Conservation (phyloP, 2,329 filamentous ascomycete genomes). For the Myotisia sp. region DNA sequence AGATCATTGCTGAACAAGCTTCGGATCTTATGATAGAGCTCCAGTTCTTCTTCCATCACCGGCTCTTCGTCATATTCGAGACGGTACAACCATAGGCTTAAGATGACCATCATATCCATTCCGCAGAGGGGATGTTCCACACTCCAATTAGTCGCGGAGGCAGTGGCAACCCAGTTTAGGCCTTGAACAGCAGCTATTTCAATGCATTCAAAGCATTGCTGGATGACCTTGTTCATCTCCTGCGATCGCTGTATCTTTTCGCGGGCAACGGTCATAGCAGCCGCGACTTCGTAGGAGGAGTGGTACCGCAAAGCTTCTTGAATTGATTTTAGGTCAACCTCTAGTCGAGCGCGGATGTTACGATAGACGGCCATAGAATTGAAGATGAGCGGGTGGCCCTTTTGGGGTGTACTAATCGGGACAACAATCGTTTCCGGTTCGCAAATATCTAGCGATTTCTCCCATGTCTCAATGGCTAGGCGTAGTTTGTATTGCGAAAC, state of each 20-base stretch:
- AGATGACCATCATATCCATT: slow-evolving; percentile 92
- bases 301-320: slow-evolving; percentile 95
- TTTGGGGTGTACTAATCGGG: slow-evolving; percentile 83
- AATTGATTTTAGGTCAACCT: slow-evolving; percentile 89
- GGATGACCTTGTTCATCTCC: slow-evolving; percentile 97
- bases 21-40: slow-evolving; percentile 54
- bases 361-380: slow-evolving; percentile 96
- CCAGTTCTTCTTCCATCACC: slow-evolving; percentile 29
- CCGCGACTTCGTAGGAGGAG: slow-evolving; percentile 90
- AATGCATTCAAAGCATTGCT: slow-evolving; percentile 95
- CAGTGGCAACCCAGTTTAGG: slow-evolving; percentile 94
- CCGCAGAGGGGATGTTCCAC: slow-evolving; percentile 94
- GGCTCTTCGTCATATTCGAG: slow-evolving; percentile 96
- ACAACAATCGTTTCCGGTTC: slow-evolving; percentile 82
- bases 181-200: slow-evolving; percentile 89
- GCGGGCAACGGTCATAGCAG: slow-evolving; percentile 86
- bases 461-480: slow-evolving; percentile 94
- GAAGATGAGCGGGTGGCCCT: slow-evolving; percentile 91
- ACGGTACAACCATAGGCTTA: slow-evolving; percentile 95
- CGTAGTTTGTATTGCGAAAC: slow-evolving; percentile 97
- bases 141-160: slow-evolving; percentile 96
- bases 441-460: slow-evolving; percentile 85
- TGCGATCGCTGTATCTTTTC: slow-evolving; percentile 88
- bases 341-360: slow-evolving; percentile 78
- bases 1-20: slow-evolving; percentile 76